Base-by-base conservation (phyloP, 805 yeast species). In the Teunomyces stri region DNA sequence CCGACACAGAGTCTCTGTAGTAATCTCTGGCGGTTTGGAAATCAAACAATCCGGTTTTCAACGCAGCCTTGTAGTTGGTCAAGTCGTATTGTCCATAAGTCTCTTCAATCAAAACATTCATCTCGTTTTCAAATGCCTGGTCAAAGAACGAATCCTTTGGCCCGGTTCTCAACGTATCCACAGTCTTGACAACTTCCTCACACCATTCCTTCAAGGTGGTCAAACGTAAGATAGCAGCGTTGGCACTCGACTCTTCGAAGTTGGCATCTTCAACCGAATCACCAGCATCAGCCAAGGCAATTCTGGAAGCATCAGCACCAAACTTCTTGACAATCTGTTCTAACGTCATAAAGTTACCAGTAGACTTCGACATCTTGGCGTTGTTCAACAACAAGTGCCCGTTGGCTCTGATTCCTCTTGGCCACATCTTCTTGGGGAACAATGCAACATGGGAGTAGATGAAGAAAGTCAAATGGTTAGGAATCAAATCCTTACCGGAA, bases 231-330 rank as follows among this genome's bases (percentile, higher is more conserved):
- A 94, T 91, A 21, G 98, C 97, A 41, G 99, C 97, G 62, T 94
- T 94, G 46, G 99, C 99, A 62, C 85, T 91, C 51, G 89, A 74
- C 73, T 94, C 99, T 62, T 94, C 99, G 63, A 94, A 88, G 76
- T 94, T 94, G 45, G 99, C 99, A 69, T 94, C 99, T 73, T 94
- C 99, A 56, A 90, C 82, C 37, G 94, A 77, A 66, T 94, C 99
- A 76, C 99, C 99, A 44, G 97, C 97, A 75, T 94, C 99, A 40
- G 98, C 99, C 55, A 94, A 75, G 4, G 99, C 97, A 66, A 94
- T 88, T 78, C 99, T 87, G 9, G 96, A 76, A 36, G 98, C 97
- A 69, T 94, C 99, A 44, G 98, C 96, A 68, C 99, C 99, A 58
- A 84, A 94, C 71, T 94, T 94, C 59, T 82, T 78, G 50, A 85